These are phyloP conservation scores for Fraxinus platypoda DNA, from an alignment of 305 asterid species.

Conservation along the genomic window DNA sequence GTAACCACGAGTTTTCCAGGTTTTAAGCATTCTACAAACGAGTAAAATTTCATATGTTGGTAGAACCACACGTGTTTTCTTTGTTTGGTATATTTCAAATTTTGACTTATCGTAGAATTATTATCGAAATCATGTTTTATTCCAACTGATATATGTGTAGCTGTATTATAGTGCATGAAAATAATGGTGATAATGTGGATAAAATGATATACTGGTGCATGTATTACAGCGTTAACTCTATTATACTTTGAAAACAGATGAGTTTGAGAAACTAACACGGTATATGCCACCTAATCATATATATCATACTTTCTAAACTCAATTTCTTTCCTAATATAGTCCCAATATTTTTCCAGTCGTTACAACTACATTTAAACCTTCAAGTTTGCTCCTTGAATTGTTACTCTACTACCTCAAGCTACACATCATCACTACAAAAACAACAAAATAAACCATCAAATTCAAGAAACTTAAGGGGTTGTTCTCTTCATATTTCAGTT, in stretches of 20 bases:
- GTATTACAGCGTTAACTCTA: neutral
- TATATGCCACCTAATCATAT: no score
- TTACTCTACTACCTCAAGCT: neutral
- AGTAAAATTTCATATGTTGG: constrained; percentile 28
- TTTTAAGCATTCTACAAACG: constrained; percentile 23
- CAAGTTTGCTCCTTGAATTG: neutral
- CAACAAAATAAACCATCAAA: neutral
- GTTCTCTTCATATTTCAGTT: no score
- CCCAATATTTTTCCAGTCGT: neutral
- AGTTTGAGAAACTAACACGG: neutral
- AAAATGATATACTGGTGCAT: neutral
- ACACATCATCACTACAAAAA: no score
- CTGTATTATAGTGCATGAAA: neutral
- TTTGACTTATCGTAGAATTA: constrained; percentile 14
- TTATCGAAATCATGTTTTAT: neutral
- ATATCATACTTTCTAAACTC: neutral
- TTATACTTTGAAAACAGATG: neutral
- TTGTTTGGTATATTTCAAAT: constrained; percentile 9
- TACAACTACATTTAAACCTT: neutral
- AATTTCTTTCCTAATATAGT: neutral
- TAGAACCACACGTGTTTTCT: constrained; percentile 18
- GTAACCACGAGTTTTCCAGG: constrained; percentile 12
- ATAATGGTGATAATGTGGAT: neutral
- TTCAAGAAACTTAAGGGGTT: neutral
- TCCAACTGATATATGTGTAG: neutral